Conservation (phyloP, 257 asterid species). For the Penstemon barbatus region DNA sequence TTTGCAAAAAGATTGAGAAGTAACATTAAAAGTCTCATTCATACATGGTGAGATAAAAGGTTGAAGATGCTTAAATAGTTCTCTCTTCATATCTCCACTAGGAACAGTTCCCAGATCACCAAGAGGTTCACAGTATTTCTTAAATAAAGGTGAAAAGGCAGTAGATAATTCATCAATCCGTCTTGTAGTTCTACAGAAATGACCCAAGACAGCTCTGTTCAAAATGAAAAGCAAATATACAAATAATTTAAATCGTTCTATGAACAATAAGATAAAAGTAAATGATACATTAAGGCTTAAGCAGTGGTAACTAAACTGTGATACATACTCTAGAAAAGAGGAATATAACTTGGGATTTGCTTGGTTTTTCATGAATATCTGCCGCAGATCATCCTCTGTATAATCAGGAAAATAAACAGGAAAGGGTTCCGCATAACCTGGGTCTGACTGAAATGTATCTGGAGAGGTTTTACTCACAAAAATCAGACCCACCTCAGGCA, state of each 20-base stretch:
- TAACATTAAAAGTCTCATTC: constrained; percentile 59
- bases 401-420: constrained; percentile 84
- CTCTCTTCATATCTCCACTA: constrained; percentile 61
- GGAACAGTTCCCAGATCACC: constrained; percentile 53
- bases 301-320: constrained; percentile 10
- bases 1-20: constrained; percentile 45
- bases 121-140: constrained; percentile 84
- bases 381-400: constrained; percentile 74
- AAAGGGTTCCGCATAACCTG: constrained; percentile 73
- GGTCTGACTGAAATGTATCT: constrained; percentile 67
- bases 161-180: constrained; percentile 75
- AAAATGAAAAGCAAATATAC: constrained; percentile 29
- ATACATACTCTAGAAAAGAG: constrained; percentile 81
- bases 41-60: constrained; percentile 56
- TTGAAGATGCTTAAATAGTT: constrained; percentile 59
- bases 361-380: constrained; percentile 64
- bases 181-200: constrained; percentile 77
- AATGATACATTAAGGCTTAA: constrained; percentile 3
- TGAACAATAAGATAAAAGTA: constrained; percentile 4
- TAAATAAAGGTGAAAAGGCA: constrained; percentile 69
- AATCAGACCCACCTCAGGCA: constrained; percentile 82
- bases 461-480: constrained; percentile 73
- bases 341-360: constrained; percentile 68
- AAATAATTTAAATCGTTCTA: constrained; percentile 13
- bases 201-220: constrained; percentile 74